These are phyloP conservation scores for Trichoderma guizhouense DNA, from an alignment of 2,329 filamentous ascomycete species.

Conservation along the genomic window DNA sequence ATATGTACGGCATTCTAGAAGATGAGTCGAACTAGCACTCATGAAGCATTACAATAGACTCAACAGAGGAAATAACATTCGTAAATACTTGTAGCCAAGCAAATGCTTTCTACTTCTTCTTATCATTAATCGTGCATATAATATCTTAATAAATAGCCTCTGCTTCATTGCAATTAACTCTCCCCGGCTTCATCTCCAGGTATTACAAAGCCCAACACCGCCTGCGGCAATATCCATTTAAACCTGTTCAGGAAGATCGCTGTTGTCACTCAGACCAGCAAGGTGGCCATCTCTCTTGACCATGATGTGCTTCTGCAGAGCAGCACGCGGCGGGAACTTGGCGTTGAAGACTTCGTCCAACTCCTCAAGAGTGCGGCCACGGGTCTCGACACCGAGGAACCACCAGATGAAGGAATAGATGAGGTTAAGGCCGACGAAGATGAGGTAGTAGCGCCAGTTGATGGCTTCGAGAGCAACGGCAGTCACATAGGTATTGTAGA, in stretches of 20 bases:
- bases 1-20: slow-evolving; percentile 32
- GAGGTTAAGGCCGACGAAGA: slow-evolving; percentile 32
- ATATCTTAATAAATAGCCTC: not conserved
- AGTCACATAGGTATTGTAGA: slow-evolving; percentile 33
- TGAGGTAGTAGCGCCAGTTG: slow-evolving; percentile 32
- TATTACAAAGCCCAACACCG: not conserved
- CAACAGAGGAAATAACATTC: not conserved
- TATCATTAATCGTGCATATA: slow-evolving; percentile 5
- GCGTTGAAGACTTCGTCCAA: slow-evolving; percentile 41
- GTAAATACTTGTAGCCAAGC: not conserved
- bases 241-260: not conserved
- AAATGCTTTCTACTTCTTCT: not conserved
- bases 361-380: slow-evolving; percentile 41
- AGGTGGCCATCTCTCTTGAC: slow-evolving; percentile 26
- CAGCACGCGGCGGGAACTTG: slow-evolving; percentile 36
- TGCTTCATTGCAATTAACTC: not conserved
- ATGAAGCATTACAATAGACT: not conserved
- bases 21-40: not conserved
- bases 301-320: slow-evolving; percentile 33
- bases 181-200: not conserved
- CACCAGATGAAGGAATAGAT: slow-evolving; percentile 30
- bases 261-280: slow-evolving; percentile 14
- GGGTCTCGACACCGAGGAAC: slow-evolving; percentile 31
- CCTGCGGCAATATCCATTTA: not conserved
- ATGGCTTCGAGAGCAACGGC: slow-evolving; percentile 31